phyloP scores from a whole-genome alignment of 176 grass and related monocot genomes.

The Bromus sterilis region DNA sequence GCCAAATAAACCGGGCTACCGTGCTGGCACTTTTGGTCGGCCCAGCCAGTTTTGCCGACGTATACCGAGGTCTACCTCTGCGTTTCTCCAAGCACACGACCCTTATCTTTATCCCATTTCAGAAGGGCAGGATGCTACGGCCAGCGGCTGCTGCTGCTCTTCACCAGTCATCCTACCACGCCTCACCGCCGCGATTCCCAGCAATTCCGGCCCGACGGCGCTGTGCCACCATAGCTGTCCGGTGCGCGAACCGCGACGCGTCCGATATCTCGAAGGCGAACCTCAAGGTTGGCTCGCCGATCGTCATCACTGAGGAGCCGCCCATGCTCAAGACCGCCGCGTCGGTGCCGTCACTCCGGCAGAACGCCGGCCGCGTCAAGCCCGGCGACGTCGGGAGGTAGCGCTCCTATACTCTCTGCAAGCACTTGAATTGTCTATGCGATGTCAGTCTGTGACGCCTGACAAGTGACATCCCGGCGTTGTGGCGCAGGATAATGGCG shows the following conservation, averaged over 20 bases:
- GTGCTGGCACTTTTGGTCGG: too few relatives aligned
- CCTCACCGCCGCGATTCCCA: background rate
- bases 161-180: background rate
- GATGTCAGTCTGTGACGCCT: background rate
- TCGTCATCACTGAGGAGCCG: conserved; percentile 52
- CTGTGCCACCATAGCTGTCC: background rate
- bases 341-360: conserved; percentile 63
- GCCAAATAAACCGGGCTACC: too few relatives aligned
- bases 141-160: background rate
- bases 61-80: too few relatives aligned
- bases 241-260: background rate
- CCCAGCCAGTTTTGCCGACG: too few relatives aligned
- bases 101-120: background rate
- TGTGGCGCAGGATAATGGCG: conserved; percentile 44
- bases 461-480: background rate
- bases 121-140: background rate
- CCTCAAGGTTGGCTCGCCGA: conserved; percentile 60
- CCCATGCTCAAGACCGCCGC: conserved; percentile 70
- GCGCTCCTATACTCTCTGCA: background rate
- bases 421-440: background rate
- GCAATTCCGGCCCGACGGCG: background rate
- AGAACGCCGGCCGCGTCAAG: conserved; percentile 65
- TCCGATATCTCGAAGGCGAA: background rate
- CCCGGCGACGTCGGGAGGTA: conserved; percentile 78
- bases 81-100: background rate